phyloP scores from a whole-genome alignment of 2,329 filamentous ascomycete genomes.

The Claviceps arundinis region DNA sequence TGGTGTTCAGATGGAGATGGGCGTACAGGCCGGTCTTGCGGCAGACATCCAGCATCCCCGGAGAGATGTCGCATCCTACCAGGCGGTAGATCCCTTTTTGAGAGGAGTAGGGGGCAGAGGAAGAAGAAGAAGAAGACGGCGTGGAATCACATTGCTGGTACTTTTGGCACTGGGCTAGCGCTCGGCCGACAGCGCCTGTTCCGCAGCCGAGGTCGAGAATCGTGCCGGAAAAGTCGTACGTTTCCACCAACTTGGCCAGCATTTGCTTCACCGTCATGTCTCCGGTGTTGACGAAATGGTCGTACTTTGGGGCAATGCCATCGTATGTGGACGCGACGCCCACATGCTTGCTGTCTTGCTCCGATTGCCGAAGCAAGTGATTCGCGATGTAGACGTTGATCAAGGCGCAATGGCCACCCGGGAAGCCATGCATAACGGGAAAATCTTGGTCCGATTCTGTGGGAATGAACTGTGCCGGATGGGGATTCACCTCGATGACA shows the following conservation, averaged over 20 bases:
- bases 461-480: background rate
- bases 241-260: background rate
- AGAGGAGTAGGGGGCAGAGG: no score
- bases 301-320: background rate
- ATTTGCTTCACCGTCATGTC: background rate
- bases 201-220: background rate
- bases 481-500: slow-evolving; percentile 1
- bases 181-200: background rate
- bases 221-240: background rate
- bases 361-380: background rate
- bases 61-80: background rate
- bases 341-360: background rate
- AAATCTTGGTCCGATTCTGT: background rate
- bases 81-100: background rate
- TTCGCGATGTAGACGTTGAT: slow-evolving; percentile 2
- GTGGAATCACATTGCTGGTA: background rate
- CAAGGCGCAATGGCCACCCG: background rate
- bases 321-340: background rate
- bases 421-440: background rate
- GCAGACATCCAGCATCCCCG: background rate
- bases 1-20: background rate
- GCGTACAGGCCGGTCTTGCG: background rate
- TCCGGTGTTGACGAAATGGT: background rate
- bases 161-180: background rate
- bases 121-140: no score